Percentiles rank a stretch among this genome's conserved stretches.
These are phyloP conservation scores for Aegilops speltoides DNA, from an alignment of 176 grass and related monocot species.

Conservation along the genomic window DNA sequence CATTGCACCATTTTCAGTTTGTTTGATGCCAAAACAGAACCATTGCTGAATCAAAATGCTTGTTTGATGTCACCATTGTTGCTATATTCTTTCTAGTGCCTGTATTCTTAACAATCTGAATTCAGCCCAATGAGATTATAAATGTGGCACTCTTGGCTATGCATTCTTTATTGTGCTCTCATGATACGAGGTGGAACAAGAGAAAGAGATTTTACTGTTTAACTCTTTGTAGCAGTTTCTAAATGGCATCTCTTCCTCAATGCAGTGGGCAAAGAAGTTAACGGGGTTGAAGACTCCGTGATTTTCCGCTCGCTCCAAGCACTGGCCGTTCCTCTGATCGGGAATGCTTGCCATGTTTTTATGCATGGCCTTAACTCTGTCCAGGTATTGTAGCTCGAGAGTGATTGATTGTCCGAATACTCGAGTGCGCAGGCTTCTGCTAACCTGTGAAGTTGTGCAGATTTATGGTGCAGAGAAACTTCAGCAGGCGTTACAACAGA, in stretches of 20 bases:
- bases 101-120: too few species aligned
- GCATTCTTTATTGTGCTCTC: not conserved
- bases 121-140: not conserved
- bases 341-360: constrained; percentile 88
- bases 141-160: not conserved
- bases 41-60: too few species aligned
- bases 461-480: constrained; percentile 94
- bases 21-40: too few species aligned
- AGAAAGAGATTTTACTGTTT: not conserved
- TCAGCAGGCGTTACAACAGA: constrained; percentile 66
- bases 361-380: constrained; percentile 95
- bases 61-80: too few species aligned
- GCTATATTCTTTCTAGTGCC: too few species aligned
- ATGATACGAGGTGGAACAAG: not conserved
- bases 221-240: not conserved
- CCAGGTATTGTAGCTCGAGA: constrained; percentile 55
- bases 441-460: constrained; percentile 46
- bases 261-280: constrained; percentile 64
- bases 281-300: constrained; percentile 66
- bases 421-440: not conserved
- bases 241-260: not conserved
- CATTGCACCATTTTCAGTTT: too few species aligned
- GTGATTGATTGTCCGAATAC: not conserved
- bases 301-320: constrained; percentile 72
- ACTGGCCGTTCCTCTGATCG: constrained; percentile 77